A percentile compares a stretch with the other conserved stretches of the same genome.
These are phyloP conservation scores for Colletotrichum salicis DNA, from an alignment of 2,329 filamentous ascomycete genomes.

Conservation along the genomic window DNA sequence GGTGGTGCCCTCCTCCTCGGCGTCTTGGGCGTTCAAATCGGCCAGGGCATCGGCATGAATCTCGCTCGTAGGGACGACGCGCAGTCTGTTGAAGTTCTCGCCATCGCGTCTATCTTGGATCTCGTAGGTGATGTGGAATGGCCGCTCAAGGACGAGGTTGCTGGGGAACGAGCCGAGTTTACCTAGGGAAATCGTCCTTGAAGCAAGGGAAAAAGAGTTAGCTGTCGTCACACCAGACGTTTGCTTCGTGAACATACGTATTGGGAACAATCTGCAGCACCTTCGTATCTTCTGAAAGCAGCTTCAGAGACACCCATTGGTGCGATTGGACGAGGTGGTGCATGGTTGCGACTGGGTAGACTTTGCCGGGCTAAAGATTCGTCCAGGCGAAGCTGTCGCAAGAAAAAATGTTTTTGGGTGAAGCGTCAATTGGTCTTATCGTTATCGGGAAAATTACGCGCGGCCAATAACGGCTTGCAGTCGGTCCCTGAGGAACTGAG, in stretches of 20 bases:
- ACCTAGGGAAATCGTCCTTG: conserved; percentile 84
- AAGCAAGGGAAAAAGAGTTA: not conserved
- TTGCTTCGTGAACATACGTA: conserved; percentile 56
- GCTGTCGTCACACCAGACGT: not conserved
- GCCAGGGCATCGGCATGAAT: conserved; percentile 82
- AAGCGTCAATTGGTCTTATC: conserved; percentile 25
- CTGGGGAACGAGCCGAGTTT: conserved; percentile 93
- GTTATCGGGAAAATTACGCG: conserved; percentile 10
- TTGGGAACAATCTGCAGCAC: conserved; percentile 69
- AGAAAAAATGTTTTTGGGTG: conserved; percentile 11
- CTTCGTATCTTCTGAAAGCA: conserved; percentile 68
- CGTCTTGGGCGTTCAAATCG: conserved; percentile 52
- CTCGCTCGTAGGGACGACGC: conserved; percentile 83
- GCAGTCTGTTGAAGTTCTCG: conserved; percentile 74
- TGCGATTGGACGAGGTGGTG: conserved; percentile 64
- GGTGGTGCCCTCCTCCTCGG: conserved; percentile 48
- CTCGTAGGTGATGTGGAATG: conserved; percentile 92
- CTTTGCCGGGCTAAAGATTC: not conserved
- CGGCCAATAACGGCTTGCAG: conserved; percentile 11
- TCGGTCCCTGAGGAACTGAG: not conserved
- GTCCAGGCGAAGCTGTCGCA: conserved; percentile 12
- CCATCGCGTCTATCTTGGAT: conserved; percentile 76
- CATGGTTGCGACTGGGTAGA: conserved; percentile 42
- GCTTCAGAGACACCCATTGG: conserved; percentile 68
- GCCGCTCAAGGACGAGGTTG: conserved; percentile 90